phyloP scores from a whole-genome alignment of 1,139 yeast species.

The Kodamaea alishanica region DNA sequence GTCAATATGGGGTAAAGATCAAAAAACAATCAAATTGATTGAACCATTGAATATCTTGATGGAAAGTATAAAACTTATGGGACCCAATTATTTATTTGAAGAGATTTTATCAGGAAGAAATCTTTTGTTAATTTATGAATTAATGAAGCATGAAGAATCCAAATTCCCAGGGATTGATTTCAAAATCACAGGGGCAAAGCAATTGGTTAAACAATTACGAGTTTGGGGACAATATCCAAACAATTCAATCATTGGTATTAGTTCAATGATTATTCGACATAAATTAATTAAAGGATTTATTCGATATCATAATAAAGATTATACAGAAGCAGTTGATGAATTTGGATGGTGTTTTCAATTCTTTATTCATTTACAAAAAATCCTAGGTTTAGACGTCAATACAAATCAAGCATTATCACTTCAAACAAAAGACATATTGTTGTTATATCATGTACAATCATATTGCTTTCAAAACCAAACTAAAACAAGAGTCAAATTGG shows the following conservation, averaged over 20 bases:
- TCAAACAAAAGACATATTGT: slow-evolving; percentile 12
- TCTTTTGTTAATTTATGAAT: slow-evolving; percentile 3
- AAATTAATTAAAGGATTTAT: slow-evolving; percentile 18
- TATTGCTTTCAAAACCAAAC: slow-evolving; percentile 10
- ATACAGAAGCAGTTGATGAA: slow-evolving; percentile 8
- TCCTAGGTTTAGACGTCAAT: slow-evolving; percentile 7
- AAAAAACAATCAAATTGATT: no score
- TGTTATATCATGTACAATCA: slow-evolving; percentile 15
- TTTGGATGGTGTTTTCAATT: slow-evolving; percentile 24
- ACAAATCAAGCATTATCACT: slow-evolving; percentile 15
- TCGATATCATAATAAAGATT: slow-evolving; percentile 9
- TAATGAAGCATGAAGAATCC: slow-evolving; percentile 12
- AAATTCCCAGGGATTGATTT: slow-evolving; percentile 17
- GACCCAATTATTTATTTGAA: slow-evolving; percentile 22
- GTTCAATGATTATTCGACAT: slow-evolving; percentile 14
- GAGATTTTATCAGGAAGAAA: slow-evolving; percentile 10
- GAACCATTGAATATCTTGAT: slow-evolving; percentile 11
- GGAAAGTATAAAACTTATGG: slow-evolving; percentile 16
- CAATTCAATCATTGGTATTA: slow-evolving; percentile 4
- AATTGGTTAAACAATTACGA: slow-evolving; percentile 13
- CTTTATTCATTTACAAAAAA: slow-evolving; percentile 9
- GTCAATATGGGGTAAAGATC: not conserved
- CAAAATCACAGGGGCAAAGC: slow-evolving; percentile 10
- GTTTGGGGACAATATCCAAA: slow-evolving; percentile 8
- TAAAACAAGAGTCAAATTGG: not conserved